Percentiles rank a stretch among this genome's conserved stretches.
These are phyloP conservation scores for Penicillium psychrofluorescens DNA, from an alignment of 495 filamentous ascomycete species.

Conservation along the genomic window DNA sequence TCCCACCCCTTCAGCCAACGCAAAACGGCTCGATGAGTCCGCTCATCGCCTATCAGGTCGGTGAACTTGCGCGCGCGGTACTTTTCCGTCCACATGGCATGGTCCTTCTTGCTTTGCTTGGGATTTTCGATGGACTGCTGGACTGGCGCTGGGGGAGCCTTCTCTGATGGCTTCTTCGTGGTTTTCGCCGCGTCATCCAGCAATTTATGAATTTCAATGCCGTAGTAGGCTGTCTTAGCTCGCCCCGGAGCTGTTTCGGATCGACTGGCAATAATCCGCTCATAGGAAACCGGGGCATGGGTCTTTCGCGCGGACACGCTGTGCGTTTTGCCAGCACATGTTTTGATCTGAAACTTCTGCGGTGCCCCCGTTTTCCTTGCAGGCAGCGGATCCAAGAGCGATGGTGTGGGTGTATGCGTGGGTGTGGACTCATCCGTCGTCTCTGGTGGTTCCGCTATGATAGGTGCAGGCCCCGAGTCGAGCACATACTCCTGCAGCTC, in stretches of 20 bases:
- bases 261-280: slow-evolving; percentile 60
- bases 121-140: slow-evolving; percentile 30
- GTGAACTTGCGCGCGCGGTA: slow-evolving; percentile 89
- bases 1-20: slow-evolving; percentile 96
- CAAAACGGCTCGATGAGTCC: slow-evolving; percentile 85
- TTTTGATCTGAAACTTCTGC: slow-evolving; percentile 44
- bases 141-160: slow-evolving; percentile 9
- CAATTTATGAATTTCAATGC: slow-evolving; percentile 78
- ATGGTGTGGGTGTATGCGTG: slow-evolving; percentile 1
- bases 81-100: slow-evolving; percentile 75
- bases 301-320: slow-evolving; percentile 46
- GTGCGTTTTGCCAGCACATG: slow-evolving; percentile 58
- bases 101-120: slow-evolving; percentile 27
- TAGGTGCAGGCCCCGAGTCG: slow-evolving; percentile 7
- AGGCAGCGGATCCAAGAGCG: slow-evolving; percentile 1
- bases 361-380: not conserved
- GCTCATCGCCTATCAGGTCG: slow-evolving; percentile 88
- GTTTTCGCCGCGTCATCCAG: slow-evolving; percentile 60
- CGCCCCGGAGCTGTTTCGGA: slow-evolving; percentile 60
- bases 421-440: slow-evolving; percentile 1
- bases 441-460: slow-evolving; percentile 3
- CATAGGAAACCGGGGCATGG: slow-evolving; percentile 47
- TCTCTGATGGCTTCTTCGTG: slow-evolving; percentile 20
- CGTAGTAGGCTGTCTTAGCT: slow-evolving; percentile 81
- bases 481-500: slow-evolving; percentile 26